Conservation (phyloP, 2,329 filamentous ascomycete genomes). For the Dactylellina drechsleri region DNA sequence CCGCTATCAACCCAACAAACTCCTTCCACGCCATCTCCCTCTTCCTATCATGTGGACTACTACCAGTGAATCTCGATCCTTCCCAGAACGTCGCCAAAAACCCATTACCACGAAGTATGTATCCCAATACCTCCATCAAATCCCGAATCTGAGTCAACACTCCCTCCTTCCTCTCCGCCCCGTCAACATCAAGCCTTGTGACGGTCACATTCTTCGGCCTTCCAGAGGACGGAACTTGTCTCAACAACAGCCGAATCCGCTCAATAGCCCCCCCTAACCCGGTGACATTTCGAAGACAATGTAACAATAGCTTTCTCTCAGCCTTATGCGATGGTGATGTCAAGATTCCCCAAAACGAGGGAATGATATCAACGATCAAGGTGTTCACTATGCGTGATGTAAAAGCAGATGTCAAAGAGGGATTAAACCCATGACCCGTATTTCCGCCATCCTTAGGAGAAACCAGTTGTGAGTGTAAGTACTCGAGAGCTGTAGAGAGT, state of each 20-base stretch:
- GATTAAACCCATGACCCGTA: conserved; percentile 37
- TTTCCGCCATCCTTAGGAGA: conserved; percentile 4
- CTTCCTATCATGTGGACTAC: conserved; percentile 61
- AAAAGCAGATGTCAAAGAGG: conserved; percentile 34
- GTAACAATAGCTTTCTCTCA: conserved; percentile 68
- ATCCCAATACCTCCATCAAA: conserved; percentile 63
- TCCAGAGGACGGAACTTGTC: conserved; percentile 62
- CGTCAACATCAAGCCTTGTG: conserved; percentile 54
- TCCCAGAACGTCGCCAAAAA: conserved; percentile 56
- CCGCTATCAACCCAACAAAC: conserved; percentile 68
- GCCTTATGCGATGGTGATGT: conserved; percentile 61
- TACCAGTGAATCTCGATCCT: conserved; percentile 59
- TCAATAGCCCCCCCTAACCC: conserved; percentile 81
- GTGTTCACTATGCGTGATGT: conserved; percentile 74
- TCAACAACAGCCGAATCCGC: conserved; percentile 73
- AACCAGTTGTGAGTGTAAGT: neutral
- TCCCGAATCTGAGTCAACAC: conserved; percentile 61
- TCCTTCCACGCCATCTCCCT: conserved; percentile 72
- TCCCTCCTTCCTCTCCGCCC: conserved; percentile 58
- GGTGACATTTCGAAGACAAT: conserved; percentile 76
- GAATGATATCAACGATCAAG: conserved; percentile 77
- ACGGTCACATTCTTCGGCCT: conserved; percentile 40
- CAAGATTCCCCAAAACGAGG: conserved; percentile 81
- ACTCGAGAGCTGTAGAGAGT: conserved; percentile 27
- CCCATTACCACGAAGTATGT: conserved; percentile 50